These are phyloP conservation scores for Chloris gayana DNA, from an alignment of 176 grass and related monocot genomes.

Conservation along the genomic window DNA sequence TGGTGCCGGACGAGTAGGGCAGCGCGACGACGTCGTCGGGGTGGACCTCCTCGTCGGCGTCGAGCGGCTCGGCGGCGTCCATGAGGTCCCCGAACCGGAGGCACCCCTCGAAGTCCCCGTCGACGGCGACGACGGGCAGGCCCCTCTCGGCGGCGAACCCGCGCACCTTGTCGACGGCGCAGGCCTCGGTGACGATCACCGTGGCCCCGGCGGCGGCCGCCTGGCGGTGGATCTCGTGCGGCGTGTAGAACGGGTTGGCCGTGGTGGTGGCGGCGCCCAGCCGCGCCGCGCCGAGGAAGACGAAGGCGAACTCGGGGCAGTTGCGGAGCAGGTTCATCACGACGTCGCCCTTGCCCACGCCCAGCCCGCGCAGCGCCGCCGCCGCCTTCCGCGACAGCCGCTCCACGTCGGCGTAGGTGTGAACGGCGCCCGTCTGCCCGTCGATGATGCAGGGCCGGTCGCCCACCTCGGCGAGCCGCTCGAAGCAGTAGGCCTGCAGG, in stretches of 20 bases:
- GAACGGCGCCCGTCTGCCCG: conserved; percentile 49
- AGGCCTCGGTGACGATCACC: conserved; percentile 80
- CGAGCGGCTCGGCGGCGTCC: conserved; percentile 35
- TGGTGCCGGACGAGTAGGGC: conserved; percentile 86
- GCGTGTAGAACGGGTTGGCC: conserved; percentile 83
- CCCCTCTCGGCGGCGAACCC: conserved; percentile 54
- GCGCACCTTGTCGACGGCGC: conserved; percentile 71
- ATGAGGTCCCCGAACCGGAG: conserved; percentile 51
- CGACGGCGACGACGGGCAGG: conserved; percentile 52
- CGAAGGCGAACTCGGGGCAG: conserved; percentile 78
- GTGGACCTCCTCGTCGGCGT: conserved; percentile 49
- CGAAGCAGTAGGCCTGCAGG: conserved; percentile 91
- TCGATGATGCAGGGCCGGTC: conserved; percentile 79
- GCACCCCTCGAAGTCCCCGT: conserved; percentile 46
- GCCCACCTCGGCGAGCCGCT: conserved; percentile 25
- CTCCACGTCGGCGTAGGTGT: conserved; percentile 70
- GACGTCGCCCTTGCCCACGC: conserved; percentile 59
- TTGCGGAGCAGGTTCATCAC: conserved; percentile 85
- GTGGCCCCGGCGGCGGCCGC: conserved; percentile 40
- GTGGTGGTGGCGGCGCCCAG: conserved; percentile 76
- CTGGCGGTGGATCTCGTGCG: conserved; percentile 91
- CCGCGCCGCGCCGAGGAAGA: conserved; percentile 73
- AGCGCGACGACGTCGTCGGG: conserved; percentile 80
- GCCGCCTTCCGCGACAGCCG: conserved; percentile 48
- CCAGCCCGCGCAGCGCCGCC: conserved; percentile 50